Evolutionary conservation across 176 grass and related monocot genomes (phyloP).

Genomic region (Aechmea fasciata): DNA sequence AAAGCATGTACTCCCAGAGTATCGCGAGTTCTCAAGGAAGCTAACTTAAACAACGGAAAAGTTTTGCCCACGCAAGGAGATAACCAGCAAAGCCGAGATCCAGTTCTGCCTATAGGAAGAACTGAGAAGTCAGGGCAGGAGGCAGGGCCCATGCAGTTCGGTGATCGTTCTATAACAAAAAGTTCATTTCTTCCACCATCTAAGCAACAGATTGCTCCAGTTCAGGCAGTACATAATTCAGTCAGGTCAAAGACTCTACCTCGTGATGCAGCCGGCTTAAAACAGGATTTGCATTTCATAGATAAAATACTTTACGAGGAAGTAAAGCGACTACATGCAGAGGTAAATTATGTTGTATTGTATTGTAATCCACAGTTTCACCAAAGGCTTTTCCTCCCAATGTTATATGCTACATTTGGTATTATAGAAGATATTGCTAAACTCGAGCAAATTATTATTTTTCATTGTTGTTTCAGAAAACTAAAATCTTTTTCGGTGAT

Average conservation of each 20-base stretch:
- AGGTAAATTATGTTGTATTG: conserved; percentile 36
- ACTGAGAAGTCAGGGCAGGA: conserved; percentile 72
- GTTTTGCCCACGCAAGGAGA: conserved; percentile 19
- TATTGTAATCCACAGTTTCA: too few species aligned
- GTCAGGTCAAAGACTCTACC: conserved; percentile 6
- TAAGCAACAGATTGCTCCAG: conserved; percentile 24
- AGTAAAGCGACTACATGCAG: conserved; percentile 52
- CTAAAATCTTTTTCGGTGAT: conserved; percentile 14
- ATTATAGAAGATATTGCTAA: too few species aligned
- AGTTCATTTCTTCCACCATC: conserved; percentile 20
- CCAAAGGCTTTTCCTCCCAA: too few species aligned
- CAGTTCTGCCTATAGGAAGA: conserved; percentile 9
- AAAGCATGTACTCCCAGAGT: conserved; percentile 52
- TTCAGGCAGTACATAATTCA: conserved; percentile 10
- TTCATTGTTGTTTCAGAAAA: neutral
- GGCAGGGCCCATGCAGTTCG: conserved; percentile 53
- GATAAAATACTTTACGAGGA: conserved; percentile 57
- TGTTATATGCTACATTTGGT: too few species aligned
- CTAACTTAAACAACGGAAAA: conserved; percentile 37
- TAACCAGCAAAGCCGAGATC: conserved; percentile 28
- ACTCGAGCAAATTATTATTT: too few species aligned
- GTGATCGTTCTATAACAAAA: conserved; percentile 27
- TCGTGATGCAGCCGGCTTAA: conserved; percentile 26
- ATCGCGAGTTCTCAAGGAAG: conserved; percentile 52
- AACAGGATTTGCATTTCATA: conserved; percentile 31